phyloP scores from a whole-genome alignment of 441 rosid species.

The Gossypium armourianum region DNA sequence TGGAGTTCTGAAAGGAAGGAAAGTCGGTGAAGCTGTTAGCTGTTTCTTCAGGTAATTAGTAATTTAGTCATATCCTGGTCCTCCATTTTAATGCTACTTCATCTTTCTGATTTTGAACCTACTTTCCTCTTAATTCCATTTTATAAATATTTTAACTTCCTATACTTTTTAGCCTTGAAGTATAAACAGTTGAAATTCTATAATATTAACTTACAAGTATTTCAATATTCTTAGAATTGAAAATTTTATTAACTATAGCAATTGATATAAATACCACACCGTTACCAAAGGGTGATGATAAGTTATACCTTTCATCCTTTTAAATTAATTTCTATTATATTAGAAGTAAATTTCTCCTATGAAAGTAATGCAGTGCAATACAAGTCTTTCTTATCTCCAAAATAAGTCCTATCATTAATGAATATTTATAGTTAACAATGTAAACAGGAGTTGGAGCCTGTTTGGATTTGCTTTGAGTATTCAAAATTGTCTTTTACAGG shows the following conservation, averaged over 20 bases:
- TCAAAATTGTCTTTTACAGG: neutral
- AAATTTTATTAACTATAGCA: neutral
- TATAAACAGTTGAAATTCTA: neutral
- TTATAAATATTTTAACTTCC: neutral
- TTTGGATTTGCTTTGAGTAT: neutral
- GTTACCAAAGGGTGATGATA: neutral
- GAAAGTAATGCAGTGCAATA: conserved; percentile 3
- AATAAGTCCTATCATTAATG: neutral
- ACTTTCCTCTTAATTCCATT: neutral
- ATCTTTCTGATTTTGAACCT: neutral
- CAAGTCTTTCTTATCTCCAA: neutral
- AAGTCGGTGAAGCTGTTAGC: conserved; percentile 69
- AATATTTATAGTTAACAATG: neutral
- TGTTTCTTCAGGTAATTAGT: conserved; percentile 69
- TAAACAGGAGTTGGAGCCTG: neutral
- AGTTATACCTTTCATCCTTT: neutral
- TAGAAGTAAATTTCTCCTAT: neutral
- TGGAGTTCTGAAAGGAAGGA: conserved; percentile 53
- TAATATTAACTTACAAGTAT: neutral
- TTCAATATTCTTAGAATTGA: neutral
- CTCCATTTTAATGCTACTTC: neutral
- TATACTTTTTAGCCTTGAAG: neutral
- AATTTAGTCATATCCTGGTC: neutral
- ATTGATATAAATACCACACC: neutral
- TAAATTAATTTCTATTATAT: conserved; percentile 1